Base-by-base conservation (phyloP, 2,329 filamentous ascomycete species). In the Fusarium graminum region DNA sequence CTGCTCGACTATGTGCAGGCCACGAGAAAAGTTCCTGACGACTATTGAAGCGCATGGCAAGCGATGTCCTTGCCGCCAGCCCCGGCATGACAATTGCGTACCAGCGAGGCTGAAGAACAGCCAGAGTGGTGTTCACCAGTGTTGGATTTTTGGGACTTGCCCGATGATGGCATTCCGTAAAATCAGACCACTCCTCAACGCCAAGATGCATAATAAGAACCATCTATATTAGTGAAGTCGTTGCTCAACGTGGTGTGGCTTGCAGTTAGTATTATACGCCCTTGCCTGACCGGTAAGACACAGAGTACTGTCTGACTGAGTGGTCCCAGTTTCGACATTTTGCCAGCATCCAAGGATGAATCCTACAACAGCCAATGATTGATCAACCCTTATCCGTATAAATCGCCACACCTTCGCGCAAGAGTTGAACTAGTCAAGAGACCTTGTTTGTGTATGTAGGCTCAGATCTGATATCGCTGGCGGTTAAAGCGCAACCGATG, bases 221-320 rank as follows among this genome's bases (percentile, higher is more conserved):
- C 59, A 47, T 12, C 17, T 40, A 59, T 42, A 55, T 40, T 54
- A 43, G 59, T 65, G 63, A 63, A 62, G 63, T 65, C 50, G 56
- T 52, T 62, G 50, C 53, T 59, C 54, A 44, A 65, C 46, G 60
- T 61, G 36, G 47, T 54, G 67, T 72, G 68, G 66, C 69, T 71
- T 71, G 30, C 64, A 46, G 55, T 62, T 59, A 53, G 52, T 54
- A 68, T 60, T 67, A 59, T 56, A 52, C 67, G 55, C 40, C 41
- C 36, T 47, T 59, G 59, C 32, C 63, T 68, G 64, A 66, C 59
- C 60, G 65, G 67, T 55, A 69, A 46, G 58, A 53, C 22, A 19
- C 29, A 32, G 28, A 34, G 40, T 26, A 38, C 45, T 49, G 45
- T 29, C 26, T 55, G 41, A 30, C 26, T 29, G 26, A 39, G 39